phyloP scores from a whole-genome alignment of 179 eudicot species.

The Spergularia azorica region DNA sequence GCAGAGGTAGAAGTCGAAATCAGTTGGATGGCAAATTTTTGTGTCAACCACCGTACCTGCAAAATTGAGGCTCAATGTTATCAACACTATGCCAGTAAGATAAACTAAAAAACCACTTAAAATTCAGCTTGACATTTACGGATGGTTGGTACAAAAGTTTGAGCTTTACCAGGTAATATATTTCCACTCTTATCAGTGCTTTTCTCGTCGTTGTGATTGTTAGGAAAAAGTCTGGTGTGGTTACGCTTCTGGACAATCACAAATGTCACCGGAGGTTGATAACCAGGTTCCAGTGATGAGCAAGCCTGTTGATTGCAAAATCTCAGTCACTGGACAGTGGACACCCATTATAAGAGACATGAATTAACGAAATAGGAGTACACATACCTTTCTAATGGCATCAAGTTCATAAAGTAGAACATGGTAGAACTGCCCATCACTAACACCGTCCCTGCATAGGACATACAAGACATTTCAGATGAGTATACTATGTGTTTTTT shows the following conservation, averaged over 20 bases:
- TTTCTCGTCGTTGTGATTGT: constrained; percentile 68
- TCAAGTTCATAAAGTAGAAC: constrained; percentile 82
- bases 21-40: constrained; percentile 89
- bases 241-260: constrained; percentile 97
- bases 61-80: neutral
- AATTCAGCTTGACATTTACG: constrained; percentile 19
- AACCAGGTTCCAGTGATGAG: constrained; percentile 80
- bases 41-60: constrained; percentile 87
- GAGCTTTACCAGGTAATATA: constrained; percentile 69
- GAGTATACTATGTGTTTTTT: neutral
- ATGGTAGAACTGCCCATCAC: constrained; percentile 94
- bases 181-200: constrained; percentile 83
- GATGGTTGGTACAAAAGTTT: constrained; percentile 4
- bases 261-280: constrained; percentile 94
- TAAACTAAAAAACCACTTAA: neutral
- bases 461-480: constrained; percentile 5
- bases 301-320: constrained; percentile 58
- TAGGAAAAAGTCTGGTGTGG: constrained; percentile 83
- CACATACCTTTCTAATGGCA: constrained; percentile 82
- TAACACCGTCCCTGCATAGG: constrained; percentile 79
- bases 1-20: constrained; percentile 82
- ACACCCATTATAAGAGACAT: neutral
- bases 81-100: no score
- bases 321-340: constrained; percentile 13
- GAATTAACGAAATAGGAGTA: neutral